Conservation (phyloP, 2,329 filamentous ascomycete genomes). For the Penicillium sp. region DNA sequence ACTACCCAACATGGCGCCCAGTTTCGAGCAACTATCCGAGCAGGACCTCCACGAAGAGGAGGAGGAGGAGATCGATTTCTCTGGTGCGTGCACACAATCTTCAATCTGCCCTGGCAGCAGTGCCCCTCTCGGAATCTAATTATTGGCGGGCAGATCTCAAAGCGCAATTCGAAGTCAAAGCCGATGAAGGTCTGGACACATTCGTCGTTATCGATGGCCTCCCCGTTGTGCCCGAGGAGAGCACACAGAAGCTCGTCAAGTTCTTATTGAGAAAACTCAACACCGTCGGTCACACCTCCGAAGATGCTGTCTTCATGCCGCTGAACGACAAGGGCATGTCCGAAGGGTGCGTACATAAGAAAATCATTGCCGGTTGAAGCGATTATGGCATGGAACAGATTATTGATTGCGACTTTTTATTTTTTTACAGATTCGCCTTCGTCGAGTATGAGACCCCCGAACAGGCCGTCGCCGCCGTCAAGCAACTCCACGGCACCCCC, state of each 20-base stretch:
- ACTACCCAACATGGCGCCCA: constrained; percentile 76
- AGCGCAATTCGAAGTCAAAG: constrained; percentile 92
- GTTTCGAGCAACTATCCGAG: constrained; percentile 90
- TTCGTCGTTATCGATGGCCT: constrained; percentile 97
- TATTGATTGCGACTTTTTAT: constrained; percentile 19
- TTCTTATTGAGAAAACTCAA: constrained; percentile 94
- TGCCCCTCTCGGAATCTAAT: constrained; percentile 33
- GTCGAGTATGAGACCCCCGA: constrained; percentile 92
- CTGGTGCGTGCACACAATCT: constrained; percentile 51
- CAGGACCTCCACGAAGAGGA: constrained; percentile 90
- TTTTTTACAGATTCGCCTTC: constrained; percentile 77
- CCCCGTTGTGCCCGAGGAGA: constrained; percentile 84
- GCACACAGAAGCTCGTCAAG: constrained; percentile 92
- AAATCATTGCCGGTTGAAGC: not conserved
- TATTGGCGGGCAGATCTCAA: constrained; percentile 66
- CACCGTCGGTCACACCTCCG: constrained; percentile 79
- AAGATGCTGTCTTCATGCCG: constrained; percentile 93
- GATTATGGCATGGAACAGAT: constrained; percentile 4
- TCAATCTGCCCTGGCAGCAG: constrained; percentile 16
- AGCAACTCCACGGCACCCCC: constrained; percentile 81
- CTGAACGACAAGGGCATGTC: constrained; percentile 85
- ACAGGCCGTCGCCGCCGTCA: constrained; percentile 86
- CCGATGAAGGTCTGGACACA: constrained; percentile 93
- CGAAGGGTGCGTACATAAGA: constrained; percentile 68
- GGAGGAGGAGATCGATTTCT: constrained; percentile 92